Base-by-base conservation (phyloP, 2,329 filamentous ascomycete genomes). In the Albifimbria verrucaria region DNA sequence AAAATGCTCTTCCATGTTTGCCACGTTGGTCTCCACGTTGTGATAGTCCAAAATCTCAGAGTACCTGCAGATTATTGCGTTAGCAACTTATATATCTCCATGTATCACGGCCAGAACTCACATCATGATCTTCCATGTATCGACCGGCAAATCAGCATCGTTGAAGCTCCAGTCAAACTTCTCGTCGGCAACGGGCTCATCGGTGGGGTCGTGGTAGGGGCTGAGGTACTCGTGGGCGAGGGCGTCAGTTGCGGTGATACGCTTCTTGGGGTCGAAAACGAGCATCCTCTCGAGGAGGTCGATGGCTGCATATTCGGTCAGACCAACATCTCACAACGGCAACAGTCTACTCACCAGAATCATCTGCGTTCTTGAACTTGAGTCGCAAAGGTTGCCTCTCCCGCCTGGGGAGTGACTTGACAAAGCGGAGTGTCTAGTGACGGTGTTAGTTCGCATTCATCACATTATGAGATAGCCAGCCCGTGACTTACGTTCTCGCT, bases 121-220 rank as follows among this genome's bases (percentile, higher is more conserved):
- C 94, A 99, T 99, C 94, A 97, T 99, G 70, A 99, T 97, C 79
- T 99, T 99, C 94, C 94, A 99, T n/a, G 92, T 96, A 69, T 99
- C 94, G 49, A 97, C 92, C 1, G 94, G 93, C 53, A 99, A 78
- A 68, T 99, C 94, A 47, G 93, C 94, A 65, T 99, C 94, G 72
- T 97, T 97, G 77, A 99, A 99, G 51, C 92, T 97, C 94, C 94
- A 99, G 71, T 99, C 94, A 65, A 99, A 99, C 77, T 96, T 97
- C 78, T 97, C 92, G 56, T 96, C 90, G 21, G 94, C 90, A 17
- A 92, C 87, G 1, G 94, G 94, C 78, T 99, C 94, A 67, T 99
- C 94, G 44, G 90, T 94, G 9, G 94, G 92, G 69, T 99, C 94
- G 74, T 99, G 94, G 77, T 99, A 99, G 7, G 93, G 93, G 10